Base-by-base conservation (phyloP, 192 early-diverging fungal species). In the Backusella parvicylindrica region DNA sequence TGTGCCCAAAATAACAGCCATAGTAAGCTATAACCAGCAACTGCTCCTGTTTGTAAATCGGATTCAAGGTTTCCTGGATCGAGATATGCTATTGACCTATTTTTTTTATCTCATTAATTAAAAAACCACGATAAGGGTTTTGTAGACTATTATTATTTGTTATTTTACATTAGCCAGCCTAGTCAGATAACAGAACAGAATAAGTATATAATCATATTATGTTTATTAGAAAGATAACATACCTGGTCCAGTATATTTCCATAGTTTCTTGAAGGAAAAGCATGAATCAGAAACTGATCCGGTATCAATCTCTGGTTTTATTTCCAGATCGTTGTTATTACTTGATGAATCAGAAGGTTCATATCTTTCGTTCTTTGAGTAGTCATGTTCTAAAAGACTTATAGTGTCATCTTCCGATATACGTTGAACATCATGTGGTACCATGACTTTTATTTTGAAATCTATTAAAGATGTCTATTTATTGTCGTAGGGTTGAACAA, bases 11-110 rank as follows among this genome's bases (percentile, higher is more conserved):
- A 83, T 70, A 92, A 68, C 47, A 91, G 68, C 91, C 91, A 92
- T 5, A 92, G 82, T 49, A 92, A 83, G 47, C 84, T 84, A 77
- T 88, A 90, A 28, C 89, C 89, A 7, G 91, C 89, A 5, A 89
- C 84, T 26, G 91, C 85, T 12, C 91, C 91, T 64, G 85, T 86
- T 74, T 92, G 91, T 8, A 92, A 79, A 82, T 92, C 91, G 0
- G 89, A 89, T 68, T 90, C 90, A 11, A 92, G 77, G 56, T 92
- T 92, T 8, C 91, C 91, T 15, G 91, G 91, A 67, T 92, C 91
- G 26, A 92, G 77, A 56, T 92, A 92, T n/a, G 91, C 91, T 70
- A 92, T 90, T 8, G 89, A 79, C 84, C 82, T 85, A 73, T 63
- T 23, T 6, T 40, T 36, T 7, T 68, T 1, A 35, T 60, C 1